Conservation (phyloP, 2,329 filamentous ascomycete genomes). For the Neofusicoccum sp. region DNA sequence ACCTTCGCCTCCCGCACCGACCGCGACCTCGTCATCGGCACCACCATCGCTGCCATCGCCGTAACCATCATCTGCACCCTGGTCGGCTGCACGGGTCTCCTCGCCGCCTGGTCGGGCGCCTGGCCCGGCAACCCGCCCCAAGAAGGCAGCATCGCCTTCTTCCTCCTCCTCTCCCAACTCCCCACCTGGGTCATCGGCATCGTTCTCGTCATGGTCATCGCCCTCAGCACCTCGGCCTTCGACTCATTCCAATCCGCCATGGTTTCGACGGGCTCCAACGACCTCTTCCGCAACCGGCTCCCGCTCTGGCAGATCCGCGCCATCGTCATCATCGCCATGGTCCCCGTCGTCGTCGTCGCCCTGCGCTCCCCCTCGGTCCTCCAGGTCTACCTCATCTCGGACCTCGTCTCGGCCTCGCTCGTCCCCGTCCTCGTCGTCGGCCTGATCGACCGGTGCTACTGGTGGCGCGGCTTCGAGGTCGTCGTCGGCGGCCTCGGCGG, state of each 20-base stretch:
- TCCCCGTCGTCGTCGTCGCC: constrained; percentile 72
- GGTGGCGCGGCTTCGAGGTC: constrained; percentile 78
- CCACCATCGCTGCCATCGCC: constrained; percentile 63
- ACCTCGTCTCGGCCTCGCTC: constrained; percentile 72
- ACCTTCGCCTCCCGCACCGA: constrained; percentile 30
- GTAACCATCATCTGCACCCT: constrained; percentile 70
- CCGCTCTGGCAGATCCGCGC: constrained; percentile 71
- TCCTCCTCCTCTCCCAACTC: constrained; percentile 68
- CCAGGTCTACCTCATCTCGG: constrained; percentile 79
- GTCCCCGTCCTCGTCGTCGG: constrained; percentile 76
- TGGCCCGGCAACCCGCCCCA: constrained; percentile 36
- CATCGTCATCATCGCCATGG: constrained; percentile 68
- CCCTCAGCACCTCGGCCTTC: constrained; percentile 73
- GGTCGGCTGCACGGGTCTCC: constrained; percentile 69
- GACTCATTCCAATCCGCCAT: constrained; percentile 80
- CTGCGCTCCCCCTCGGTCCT: constrained; percentile 71
- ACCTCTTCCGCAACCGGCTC: constrained; percentile 78
- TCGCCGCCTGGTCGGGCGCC: constrained; percentile 72
- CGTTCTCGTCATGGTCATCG: constrained; percentile 76
- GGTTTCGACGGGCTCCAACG: constrained; percentile 81
- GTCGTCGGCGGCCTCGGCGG: constrained; percentile 75
- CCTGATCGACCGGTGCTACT: constrained; percentile 63
- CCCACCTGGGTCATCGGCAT: constrained; percentile 81
- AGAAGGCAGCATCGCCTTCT: constrained; percentile 69
- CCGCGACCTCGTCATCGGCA: constrained; percentile 62